These are phyloP conservation scores for Pleurozium schreberi DNA, from an alignment of 225 moss, liverwort and hornwort species.

Conservation along the genomic window DNA sequence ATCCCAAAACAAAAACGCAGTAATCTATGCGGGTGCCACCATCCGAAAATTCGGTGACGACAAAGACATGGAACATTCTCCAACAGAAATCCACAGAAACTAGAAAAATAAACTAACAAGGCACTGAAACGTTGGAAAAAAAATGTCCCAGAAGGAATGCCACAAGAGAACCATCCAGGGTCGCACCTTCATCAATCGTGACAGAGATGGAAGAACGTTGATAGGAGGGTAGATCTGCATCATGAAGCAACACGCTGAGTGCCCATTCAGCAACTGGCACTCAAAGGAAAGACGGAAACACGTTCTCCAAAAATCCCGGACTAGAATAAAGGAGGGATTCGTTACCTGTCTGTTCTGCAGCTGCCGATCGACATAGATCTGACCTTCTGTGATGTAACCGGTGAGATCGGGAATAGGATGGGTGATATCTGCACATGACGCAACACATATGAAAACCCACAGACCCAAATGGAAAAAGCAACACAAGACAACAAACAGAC, in stretches of 20 bases:
- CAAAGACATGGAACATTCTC: neutral
- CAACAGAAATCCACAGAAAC: too few species aligned
- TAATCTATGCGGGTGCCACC: neutral
- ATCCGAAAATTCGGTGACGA: too few species aligned
- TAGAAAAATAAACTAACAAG: neutral
- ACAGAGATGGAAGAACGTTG: slow-evolving; percentile 85
- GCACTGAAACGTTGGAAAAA: neutral
- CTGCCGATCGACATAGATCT: slow-evolving; percentile 81
- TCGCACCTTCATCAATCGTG: slow-evolving; percentile 84
- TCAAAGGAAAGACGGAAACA: neutral
- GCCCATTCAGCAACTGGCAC: neutral
- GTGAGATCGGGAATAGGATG: slow-evolving; percentile 96
- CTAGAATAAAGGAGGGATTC: neutral
- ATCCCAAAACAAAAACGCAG: neutral
- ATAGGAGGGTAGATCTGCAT: slow-evolving; percentile 93
- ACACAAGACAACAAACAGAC: neutral
- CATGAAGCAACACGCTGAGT: neutral
- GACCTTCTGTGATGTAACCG: slow-evolving; percentile 88
- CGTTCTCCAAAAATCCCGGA: neutral
- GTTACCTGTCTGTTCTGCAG: slow-evolving; percentile 83
- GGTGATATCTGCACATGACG: slow-evolving; percentile 62
- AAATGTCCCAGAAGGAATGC: neutral
- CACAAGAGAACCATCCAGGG: neutral
- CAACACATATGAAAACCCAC: neutral
- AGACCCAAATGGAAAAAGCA: neutral